These are phyloP conservation scores for Eucalyptus brandiana DNA, from an alignment of 345 rosid species.

Conservation along the genomic window DNA sequence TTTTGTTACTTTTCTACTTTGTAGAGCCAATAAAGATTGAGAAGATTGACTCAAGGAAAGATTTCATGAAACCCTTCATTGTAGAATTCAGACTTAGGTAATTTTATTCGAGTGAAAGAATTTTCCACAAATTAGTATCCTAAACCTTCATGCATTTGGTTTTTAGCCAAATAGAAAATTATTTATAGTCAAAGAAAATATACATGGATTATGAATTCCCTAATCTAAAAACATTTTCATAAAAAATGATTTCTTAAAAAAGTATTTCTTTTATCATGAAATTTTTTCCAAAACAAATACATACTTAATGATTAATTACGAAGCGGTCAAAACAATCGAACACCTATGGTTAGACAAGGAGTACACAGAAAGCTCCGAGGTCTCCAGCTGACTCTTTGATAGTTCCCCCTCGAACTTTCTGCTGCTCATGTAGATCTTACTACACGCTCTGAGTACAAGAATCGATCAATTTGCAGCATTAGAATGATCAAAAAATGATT, in stretches of 20 bases:
- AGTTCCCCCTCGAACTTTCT: neutral
- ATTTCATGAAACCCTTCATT: neutral
- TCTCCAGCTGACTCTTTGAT: neutral
- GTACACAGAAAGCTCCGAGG: neutral
- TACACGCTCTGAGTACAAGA: neutral
- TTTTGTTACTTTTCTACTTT: neutral
- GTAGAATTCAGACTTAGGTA: neutral
- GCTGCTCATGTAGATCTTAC: neutral
- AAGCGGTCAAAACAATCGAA: neutral
- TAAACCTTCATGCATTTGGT: neutral
- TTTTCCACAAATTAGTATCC: neutral
- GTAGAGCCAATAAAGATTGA: neutral
- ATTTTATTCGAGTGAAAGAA: neutral
- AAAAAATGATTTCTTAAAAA: neutral
- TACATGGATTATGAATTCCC: neutral
- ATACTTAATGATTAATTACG: neutral
- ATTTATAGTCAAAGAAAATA: neutral
- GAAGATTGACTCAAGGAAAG: neutral
- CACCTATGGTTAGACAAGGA: neutral
- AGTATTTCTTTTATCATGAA: neutral
- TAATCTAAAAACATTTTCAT: neutral
- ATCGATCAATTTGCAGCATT: neutral
- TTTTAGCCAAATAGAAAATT: neutral
- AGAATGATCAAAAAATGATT: neutral
- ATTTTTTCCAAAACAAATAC: neutral